Percentiles rank a stretch among this genome's conserved stretches.
phyloP scores from a whole-genome alignment of 1,139 yeast species.

The Petasospora fabianii region DNA sequence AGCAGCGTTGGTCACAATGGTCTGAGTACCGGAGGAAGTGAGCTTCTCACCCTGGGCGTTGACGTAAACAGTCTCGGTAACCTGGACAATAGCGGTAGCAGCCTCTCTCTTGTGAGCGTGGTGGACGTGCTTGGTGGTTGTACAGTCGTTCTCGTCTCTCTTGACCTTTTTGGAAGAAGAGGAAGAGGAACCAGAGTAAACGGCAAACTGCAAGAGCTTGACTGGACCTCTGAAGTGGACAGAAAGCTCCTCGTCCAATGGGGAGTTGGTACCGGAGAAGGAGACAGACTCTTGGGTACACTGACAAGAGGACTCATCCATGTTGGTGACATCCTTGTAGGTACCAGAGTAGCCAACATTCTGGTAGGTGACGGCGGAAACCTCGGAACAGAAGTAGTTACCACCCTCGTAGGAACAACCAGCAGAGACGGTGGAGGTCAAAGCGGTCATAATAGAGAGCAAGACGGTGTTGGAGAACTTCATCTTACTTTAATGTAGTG shows the following conservation, averaged over 20 bases:
- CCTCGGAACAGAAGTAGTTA: slow-evolving; percentile 77
- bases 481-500: slow-evolving; percentile 15
- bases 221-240: slow-evolving; percentile 96
- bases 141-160: slow-evolving; percentile 32
- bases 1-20: slow-evolving; percentile 11
- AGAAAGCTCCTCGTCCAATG: slow-evolving; percentile 83
- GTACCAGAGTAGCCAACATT: slow-evolving; percentile 79
- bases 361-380: slow-evolving; percentile 62
- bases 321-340: slow-evolving; percentile 64
- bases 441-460: slow-evolving; percentile 24
- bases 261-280: slow-evolving; percentile 76
- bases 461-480: slow-evolving; percentile 25
- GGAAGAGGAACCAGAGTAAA: slow-evolving; percentile 50
- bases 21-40: slow-evolving; percentile 25
- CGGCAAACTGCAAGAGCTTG: slow-evolving; percentile 74
- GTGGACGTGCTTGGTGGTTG: slow-evolving; percentile 42
- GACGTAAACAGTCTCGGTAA: slow-evolving; percentile 71
- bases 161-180: slow-evolving; percentile 31
- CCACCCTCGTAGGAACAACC: slow-evolving; percentile 53
- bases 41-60: slow-evolving; percentile 52
- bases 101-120: slow-evolving; percentile 60
- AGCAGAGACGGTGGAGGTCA: slow-evolving; percentile 30
- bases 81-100: slow-evolving; percentile 60
- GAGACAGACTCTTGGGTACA: slow-evolving; percentile 49
- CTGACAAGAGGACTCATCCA: slow-evolving; percentile 65